Evolutionary conservation across 768 basidiomycete genomes (phyloP).

Genomic region (Rubroboletus satanas): DNA sequence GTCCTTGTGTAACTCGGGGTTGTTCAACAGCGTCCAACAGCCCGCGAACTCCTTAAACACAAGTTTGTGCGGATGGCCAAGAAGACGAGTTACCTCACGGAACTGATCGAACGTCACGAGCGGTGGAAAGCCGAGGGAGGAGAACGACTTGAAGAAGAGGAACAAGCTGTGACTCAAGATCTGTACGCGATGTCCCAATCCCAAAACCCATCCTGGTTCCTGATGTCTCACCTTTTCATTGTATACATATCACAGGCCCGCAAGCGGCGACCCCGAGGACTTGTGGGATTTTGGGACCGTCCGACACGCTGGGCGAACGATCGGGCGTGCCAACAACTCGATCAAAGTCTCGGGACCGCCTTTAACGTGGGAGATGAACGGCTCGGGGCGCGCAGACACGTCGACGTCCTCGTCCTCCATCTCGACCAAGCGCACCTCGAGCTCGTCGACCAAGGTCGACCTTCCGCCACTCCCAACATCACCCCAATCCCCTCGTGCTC

Average conservation of each 20-base stretch:
- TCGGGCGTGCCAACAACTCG: conserved; percentile 60
- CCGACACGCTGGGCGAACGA: conserved; percentile 66
- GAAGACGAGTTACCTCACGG: conserved; percentile 91
- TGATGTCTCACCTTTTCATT: neutral
- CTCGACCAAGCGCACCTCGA: conserved; percentile 28
- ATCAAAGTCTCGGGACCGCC: conserved; percentile 62
- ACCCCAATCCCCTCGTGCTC: conserved; percentile 32
- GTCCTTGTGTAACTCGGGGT: conserved; percentile 13
- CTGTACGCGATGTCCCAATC: conserved; percentile 42
- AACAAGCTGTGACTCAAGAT: conserved; percentile 57
- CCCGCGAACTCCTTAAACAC: conserved; percentile 93
- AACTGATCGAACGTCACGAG: conserved; percentile 92
- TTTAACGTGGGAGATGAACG: conserved; percentile 78
- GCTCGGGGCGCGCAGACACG: conserved; percentile 38
- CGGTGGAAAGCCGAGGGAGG: conserved; percentile 92
- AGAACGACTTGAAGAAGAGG: conserved; percentile 67
- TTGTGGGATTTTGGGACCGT: conserved; percentile 99
- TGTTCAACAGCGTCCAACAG: conserved; percentile 73
- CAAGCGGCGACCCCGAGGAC: conserved; percentile 66
- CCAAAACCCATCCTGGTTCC: neutral
- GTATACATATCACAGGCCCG: conserved; percentile 37
- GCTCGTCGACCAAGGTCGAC: conserved; percentile 55
- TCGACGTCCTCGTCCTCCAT: conserved; percentile 41
- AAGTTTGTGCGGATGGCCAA: conserved; percentile 94
- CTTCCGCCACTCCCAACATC: conserved; percentile 54